Evolutionary conservation across 1,139 yeast species (phyloP).

Genomic region (Blastobotrys buckinghamii): DNA sequence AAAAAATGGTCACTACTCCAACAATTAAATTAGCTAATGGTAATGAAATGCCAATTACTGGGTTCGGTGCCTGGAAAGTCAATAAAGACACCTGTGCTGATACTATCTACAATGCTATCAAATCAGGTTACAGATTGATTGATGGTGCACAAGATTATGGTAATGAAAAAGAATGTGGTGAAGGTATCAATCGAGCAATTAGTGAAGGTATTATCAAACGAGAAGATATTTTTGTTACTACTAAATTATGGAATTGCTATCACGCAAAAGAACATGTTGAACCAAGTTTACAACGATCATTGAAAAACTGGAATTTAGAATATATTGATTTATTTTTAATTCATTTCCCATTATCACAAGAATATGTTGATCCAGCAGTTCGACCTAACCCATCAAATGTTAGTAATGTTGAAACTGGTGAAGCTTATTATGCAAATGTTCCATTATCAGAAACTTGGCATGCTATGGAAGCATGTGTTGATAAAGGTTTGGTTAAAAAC

Average conservation of each 20-base stretch:
- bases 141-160: conserved; percentile 41
- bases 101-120: conserved; percentile 40
- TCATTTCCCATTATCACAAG: conserved; percentile 58
- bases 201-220: conserved; percentile 37
- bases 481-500: conserved; percentile 60
- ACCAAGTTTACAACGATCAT: conserved; percentile 41
- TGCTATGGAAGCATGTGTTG: conserved; percentile 59
- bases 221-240: conserved; percentile 38
- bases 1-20: conserved; percentile 5
- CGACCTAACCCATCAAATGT: conserved; percentile 67
- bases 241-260: conserved; percentile 43
- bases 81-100: conserved; percentile 37
- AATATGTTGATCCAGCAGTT: conserved; percentile 47
- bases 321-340: conserved; percentile 59
- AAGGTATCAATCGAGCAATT: conserved; percentile 37
- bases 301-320: conserved; percentile 51
- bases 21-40: conserved; percentile 32
- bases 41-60: conserved; percentile 42
- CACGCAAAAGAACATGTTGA: conserved; percentile 44
- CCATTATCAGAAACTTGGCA: conserved; percentile 76
- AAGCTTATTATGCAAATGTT: conserved; percentile 45
- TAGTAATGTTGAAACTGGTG: conserved; percentile 50
- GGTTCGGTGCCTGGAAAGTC: conserved; percentile 47
- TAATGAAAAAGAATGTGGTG: conserved; percentile 39
- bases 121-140: conserved; percentile 40